Conservation (phyloP, 495 filamentous ascomycete genomes). For the Cairneyella variabilis region DNA sequence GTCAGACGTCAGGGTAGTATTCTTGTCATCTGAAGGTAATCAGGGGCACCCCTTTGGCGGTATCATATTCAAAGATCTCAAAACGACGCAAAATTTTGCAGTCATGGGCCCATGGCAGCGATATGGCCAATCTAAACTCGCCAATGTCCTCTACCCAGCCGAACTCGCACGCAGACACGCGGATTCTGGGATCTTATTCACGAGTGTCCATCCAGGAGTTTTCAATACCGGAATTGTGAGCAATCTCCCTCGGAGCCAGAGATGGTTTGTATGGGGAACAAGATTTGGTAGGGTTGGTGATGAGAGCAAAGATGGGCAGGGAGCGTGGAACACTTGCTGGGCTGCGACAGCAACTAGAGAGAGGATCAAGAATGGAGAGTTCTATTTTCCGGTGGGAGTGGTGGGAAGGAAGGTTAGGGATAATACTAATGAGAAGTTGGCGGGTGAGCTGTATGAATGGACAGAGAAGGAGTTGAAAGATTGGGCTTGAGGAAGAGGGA, state of each 20-base stretch:
- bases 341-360: constrained; percentile 38
- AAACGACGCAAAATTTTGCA: constrained; percentile 29
- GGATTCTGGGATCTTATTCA: constrained; percentile 37
- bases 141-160: constrained; percentile 60
- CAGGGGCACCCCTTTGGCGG: constrained; percentile 30
- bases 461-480: constrained; percentile 40
- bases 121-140: constrained; percentile 67
- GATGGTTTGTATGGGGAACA: not conserved
- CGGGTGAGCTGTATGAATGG: constrained; percentile 57
- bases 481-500: not conserved
- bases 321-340: constrained; percentile 42
- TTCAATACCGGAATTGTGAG: constrained; percentile 30
- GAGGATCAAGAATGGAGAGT: constrained; percentile 34
- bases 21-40: constrained; percentile 31
- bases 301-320: not conserved
- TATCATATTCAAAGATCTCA: constrained; percentile 35
- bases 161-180: constrained; percentile 59
- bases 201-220: constrained; percentile 63
- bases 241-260: not conserved
- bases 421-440: constrained; percentile 33
- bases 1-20: constrained; percentile 42
- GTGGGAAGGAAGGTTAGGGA: constrained; percentile 23
- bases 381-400: constrained; percentile 49
- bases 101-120: constrained; percentile 35
- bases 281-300: constrained; percentile 1